Evolutionary conservation across 2,329 filamentous ascomycete genomes (phyloP).

Genomic region (Pseudogymnoascus sp.): DNA sequence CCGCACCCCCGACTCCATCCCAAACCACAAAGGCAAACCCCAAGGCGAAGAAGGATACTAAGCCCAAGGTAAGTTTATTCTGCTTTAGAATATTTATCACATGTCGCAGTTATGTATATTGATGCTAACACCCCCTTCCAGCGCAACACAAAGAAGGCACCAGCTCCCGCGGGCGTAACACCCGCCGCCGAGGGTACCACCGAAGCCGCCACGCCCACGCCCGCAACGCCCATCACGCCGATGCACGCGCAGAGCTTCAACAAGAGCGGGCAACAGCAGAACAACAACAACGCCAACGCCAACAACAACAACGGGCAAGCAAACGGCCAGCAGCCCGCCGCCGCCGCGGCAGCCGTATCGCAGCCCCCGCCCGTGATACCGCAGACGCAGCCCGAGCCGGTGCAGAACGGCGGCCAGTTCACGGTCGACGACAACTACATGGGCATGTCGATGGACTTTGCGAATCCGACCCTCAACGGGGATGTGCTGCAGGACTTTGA

Average conservation of each 20-base stretch:
- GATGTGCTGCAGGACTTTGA: slow-evolving; percentile 61
- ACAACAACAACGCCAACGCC: too few species aligned
- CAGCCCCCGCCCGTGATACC: slow-evolving; percentile 30
- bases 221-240: slow-evolving; percentile 57
- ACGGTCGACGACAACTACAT: slow-evolving; percentile 34
- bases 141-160: slow-evolving; percentile 46
- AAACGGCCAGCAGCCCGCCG: slow-evolving; percentile 24
- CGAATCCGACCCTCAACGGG: slow-evolving; percentile 43
- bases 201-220: slow-evolving; percentile 51
- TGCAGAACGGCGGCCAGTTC: slow-evolving; percentile 35
- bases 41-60: slow-evolving; percentile 76
- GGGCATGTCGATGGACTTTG: slow-evolving; percentile 40
- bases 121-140: slow-evolving; percentile 18
- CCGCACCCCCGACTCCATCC: slow-evolving; percentile 68
- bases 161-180: slow-evolving; percentile 49
- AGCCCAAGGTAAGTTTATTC: slow-evolving; percentile 52
- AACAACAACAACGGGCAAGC: slow-evolving; percentile 28
- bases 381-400: slow-evolving; percentile 39
- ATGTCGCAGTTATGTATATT: slow-evolving; percentile 16
- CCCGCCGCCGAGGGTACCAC: slow-evolving; percentile 47
- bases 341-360: slow-evolving; percentile 35
- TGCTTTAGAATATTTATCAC: slow-evolving; percentile 9
- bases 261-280: slow-evolving; percentile 31
- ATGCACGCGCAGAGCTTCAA: slow-evolving; percentile 44
- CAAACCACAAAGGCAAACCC: slow-evolving; percentile 65